These are phyloP conservation scores for Coemansia sp. DNA, from an alignment of 192 early-diverging fungal species.

Conservation along the genomic window DNA sequence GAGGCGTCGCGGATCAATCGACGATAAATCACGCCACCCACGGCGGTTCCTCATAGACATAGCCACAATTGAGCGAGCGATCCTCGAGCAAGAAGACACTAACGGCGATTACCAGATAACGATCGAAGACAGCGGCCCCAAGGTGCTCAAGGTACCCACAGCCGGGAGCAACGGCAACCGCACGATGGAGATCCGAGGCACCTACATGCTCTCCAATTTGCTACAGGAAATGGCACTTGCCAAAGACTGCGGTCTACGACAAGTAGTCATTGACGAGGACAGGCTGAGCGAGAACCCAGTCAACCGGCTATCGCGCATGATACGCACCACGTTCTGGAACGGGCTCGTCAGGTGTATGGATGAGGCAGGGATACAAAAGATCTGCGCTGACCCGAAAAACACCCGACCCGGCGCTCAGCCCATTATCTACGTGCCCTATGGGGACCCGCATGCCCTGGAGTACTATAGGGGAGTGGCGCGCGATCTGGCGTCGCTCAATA, in stretches of 20 bases:
- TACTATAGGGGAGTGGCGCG: slow-evolving; percentile 79
- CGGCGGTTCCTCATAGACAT: slow-evolving; percentile 87
- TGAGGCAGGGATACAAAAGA: slow-evolving; percentile 81
- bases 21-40: slow-evolving; percentile 63
- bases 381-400: slow-evolving; percentile 94
- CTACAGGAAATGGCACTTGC: slow-evolving; percentile 95
- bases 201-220: slow-evolving; percentile 93
- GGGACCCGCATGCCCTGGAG: slow-evolving; percentile 70
- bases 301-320: slow-evolving; percentile 85
- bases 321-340: slow-evolving; percentile 95
- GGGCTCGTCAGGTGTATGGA: slow-evolving; percentile 88
- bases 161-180: slow-evolving; percentile 83
- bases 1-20: slow-evolving; percentile 61
- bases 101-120: slow-evolving; percentile 96
- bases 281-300: slow-evolving; percentile 94
- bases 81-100: slow-evolving; percentile 94
- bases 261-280: slow-evolving; percentile 87
- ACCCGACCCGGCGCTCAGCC: slow-evolving; percentile 70
- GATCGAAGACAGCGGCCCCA: slow-evolving; percentile 88
- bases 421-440: slow-evolving; percentile 90
- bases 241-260: slow-evolving; percentile 79
- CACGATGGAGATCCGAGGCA: slow-evolving; percentile 89
- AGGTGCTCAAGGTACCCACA: slow-evolving; percentile 82
- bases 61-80: slow-evolving; percentile 69
- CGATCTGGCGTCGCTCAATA: slow-evolving; percentile 65